Conservation (phyloP, 2,329 filamentous ascomycete species). For the Pyrenochaeta sp. region DNA sequence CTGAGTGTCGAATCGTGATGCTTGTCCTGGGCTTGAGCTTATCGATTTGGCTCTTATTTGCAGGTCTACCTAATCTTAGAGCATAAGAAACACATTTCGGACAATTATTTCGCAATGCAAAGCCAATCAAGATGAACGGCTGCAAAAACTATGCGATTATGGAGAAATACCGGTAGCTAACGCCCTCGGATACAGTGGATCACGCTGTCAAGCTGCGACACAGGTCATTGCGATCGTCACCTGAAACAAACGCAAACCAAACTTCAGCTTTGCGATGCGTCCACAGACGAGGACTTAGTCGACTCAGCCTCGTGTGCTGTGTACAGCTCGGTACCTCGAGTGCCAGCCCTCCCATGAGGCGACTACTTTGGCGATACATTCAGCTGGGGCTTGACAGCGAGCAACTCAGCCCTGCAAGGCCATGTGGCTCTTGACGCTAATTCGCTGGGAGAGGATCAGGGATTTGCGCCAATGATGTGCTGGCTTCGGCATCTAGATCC, state of each 20-base stretch:
- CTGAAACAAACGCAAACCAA: not conserved
- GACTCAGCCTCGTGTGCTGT: not conserved
- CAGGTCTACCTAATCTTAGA: not conserved
- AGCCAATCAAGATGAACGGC: not conserved
- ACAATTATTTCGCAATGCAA: not conserved
- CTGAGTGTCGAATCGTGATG: conserved; percentile 71
- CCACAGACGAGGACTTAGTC: too few relatives aligned
- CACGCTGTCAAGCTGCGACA: not conserved
- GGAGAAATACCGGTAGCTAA: not conserved
- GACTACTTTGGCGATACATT: not conserved
- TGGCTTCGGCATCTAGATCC: conserved; percentile 10
- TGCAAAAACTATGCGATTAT: not conserved
- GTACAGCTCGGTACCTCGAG: not conserved
- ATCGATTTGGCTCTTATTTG: not conserved
- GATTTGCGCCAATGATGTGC: conserved; percentile 10
- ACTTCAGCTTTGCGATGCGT: too few relatives aligned
- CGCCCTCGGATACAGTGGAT: not conserved
- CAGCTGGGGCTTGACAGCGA: not conserved
- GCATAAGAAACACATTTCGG: not conserved
- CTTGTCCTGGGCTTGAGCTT: not conserved
- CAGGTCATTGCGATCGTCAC: not conserved
- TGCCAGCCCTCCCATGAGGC: not conserved
- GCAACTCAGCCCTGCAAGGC: conserved; percentile 4
- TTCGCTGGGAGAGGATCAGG: conserved; percentile 1
- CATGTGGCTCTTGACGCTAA: not conserved